These are phyloP conservation scores for Neofusicoccum parvum DNA, from an alignment of 2,329 filamentous ascomycete species.

Conservation along the genomic window DNA sequence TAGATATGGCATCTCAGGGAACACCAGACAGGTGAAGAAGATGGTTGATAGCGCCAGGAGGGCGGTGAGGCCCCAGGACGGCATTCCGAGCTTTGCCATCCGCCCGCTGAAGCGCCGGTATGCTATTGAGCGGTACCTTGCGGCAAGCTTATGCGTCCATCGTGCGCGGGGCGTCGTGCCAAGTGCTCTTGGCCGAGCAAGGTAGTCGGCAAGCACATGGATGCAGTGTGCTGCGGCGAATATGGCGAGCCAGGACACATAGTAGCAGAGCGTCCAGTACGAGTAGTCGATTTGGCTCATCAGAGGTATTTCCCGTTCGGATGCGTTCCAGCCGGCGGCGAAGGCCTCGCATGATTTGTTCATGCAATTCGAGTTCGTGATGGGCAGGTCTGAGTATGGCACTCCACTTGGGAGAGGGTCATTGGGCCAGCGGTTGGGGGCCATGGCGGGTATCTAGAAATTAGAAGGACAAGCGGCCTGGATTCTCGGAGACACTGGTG, in stretches of 20 bases:
- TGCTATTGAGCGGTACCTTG: constrained; percentile 22
- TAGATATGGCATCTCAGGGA: constrained; percentile 26
- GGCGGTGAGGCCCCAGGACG: constrained; percentile 25
- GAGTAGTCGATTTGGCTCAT: constrained; percentile 24
- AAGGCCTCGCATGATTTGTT: constrained; percentile 25
- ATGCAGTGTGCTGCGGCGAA: constrained; percentile 23
- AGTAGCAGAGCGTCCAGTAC: constrained; percentile 26
- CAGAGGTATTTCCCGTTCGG: constrained; percentile 23
- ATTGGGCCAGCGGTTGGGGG: constrained; percentile 22
- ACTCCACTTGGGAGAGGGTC: constrained; percentile 20
- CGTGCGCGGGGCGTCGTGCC: background rate
- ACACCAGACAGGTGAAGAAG: constrained; percentile 27
- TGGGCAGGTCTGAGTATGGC: constrained; percentile 23
- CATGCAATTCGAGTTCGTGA: constrained; percentile 25
- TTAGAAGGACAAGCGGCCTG: background rate
- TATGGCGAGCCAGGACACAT: constrained; percentile 24
- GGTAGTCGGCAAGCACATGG: constrained; percentile 17
- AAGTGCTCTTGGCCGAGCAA: background rate
- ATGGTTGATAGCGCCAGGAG: constrained; percentile 24
- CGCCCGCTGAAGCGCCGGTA: constrained; percentile 27
- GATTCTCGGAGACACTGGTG: background rate
- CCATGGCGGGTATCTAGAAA: background rate
- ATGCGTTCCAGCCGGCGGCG: constrained; percentile 23
- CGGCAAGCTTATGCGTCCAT: constrained; percentile 18
- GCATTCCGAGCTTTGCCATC: constrained; percentile 19